These are phyloP conservation scores for Xylariaceae sp. DNA, from an alignment of 2,329 filamentous ascomycete genomes.

Conservation along the genomic window DNA sequence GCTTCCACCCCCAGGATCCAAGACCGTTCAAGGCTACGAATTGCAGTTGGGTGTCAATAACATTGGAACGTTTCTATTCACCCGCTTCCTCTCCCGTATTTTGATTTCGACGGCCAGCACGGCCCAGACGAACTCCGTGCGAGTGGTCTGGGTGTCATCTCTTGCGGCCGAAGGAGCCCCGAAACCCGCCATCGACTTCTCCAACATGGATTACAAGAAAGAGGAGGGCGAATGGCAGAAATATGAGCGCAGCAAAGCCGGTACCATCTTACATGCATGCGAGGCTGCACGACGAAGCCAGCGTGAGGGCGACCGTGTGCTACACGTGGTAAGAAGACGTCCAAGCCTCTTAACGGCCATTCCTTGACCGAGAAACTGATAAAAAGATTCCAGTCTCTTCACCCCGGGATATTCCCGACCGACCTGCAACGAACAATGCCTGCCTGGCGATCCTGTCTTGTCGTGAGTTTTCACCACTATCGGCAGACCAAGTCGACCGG, in stretches of 20 bases:
- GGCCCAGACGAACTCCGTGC: slow-evolving; percentile 16
- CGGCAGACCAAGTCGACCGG: slow-evolving; percentile 22
- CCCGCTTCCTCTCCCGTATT: slow-evolving; percentile 33
- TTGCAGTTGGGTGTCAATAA: slow-evolving; percentile 39
- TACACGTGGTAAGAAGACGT: slow-evolving; percentile 11
- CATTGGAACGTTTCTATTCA: slow-evolving; percentile 39
- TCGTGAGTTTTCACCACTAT: slow-evolving; percentile 12
- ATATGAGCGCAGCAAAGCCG: slow-evolving; percentile 14
- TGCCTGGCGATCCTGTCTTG: slow-evolving; percentile 10
- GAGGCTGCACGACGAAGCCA: slow-evolving; percentile 12
- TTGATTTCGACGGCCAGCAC: slow-evolving; percentile 28
- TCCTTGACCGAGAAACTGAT: background rate
- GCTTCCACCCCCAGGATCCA: slow-evolving; percentile 28
- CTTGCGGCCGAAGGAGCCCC: slow-evolving; percentile 24
- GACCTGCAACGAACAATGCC: slow-evolving; percentile 15
- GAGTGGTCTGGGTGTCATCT: slow-evolving; percentile 40
- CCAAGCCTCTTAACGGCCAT: too few species aligned
- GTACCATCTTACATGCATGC: slow-evolving; percentile 3
- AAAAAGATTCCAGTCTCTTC: slow-evolving; percentile 2
- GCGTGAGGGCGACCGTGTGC: background rate
- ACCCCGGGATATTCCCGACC: slow-evolving; percentile 10
- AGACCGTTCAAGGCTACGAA: slow-evolving; percentile 42
- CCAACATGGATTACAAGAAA: slow-evolving; percentile 29
- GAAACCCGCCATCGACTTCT: slow-evolving; percentile 29
- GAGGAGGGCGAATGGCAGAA: slow-evolving; percentile 12